Base-by-base conservation (phyloP, 2,329 filamentous ascomycete species). In the Reticulascus tulasneorum region DNA sequence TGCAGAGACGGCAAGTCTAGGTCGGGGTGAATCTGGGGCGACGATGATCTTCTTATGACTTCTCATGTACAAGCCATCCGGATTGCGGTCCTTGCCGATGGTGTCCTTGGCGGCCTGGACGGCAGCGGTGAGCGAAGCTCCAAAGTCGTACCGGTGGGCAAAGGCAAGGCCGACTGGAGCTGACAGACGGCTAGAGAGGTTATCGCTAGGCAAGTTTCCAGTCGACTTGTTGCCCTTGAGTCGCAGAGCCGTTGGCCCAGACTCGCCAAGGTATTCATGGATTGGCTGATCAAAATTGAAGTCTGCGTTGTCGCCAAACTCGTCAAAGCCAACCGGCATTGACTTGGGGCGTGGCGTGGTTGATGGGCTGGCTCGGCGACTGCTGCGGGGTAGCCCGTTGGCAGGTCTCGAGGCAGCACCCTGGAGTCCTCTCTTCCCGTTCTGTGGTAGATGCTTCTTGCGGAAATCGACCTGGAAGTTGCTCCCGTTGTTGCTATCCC, bases 391-490 rank as follows among this genome's bases (percentile, higher is more conserved):
- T 33, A 87, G 64, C 20, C 73, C 65, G 47, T 68, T 71, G 11
- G 61, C 53, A 9, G 76, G 61, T 27, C 75, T 71, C 25, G 71
- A 68, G 9, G 66, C 62, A 10, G 72, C 64, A 9, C 73, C 68
- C 43, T 73, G 66, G 19, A 66, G 59, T 37, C 66, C 66, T 41
- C 68, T 69, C 67, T 79, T 80, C 47, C 73, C 73, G 33, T 72
- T 78, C 51, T 73, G 73, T 13, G 75, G 67, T 42, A 85, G 75
- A 48, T 75, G 63, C 66, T 86, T 89, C 73, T 90, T 94, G 47
- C 73, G 72, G 66, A 98, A 98, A 59, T 95, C 89, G 36, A 97
- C 78, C 60, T 96, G 90, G 66, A 93, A 98, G 65, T 98, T 97
- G 62, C 79, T 77, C 20, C 71, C 69, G 49, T 71, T 70, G 59